phyloP scores from a whole-genome alignment of 2,329 filamentous ascomycete species.

The Fulvia fulva region DNA sequence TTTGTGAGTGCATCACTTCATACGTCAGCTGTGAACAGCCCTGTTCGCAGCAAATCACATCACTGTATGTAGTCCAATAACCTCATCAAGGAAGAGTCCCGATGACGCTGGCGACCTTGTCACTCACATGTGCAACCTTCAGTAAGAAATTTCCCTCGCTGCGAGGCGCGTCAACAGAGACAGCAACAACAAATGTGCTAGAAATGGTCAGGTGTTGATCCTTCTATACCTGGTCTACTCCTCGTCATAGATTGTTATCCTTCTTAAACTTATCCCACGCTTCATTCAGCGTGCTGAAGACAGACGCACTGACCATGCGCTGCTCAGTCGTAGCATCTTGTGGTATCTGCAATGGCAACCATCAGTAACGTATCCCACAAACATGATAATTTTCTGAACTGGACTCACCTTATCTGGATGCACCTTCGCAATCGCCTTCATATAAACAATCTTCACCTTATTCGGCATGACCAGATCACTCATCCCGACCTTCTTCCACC shows the following conservation, averaged over 20 bases:
- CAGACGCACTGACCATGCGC: constrained; percentile 62
- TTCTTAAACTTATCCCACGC: constrained; percentile 66
- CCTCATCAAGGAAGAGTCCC: too few relatives aligned
- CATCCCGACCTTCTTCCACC: constrained; percentile 96
- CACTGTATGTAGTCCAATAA: too few relatives aligned
- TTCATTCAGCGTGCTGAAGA: constrained; percentile 63
- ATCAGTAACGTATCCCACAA: background rate
- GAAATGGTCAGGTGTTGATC: too few relatives aligned
- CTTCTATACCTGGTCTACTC: background rate
- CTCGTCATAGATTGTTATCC: constrained; percentile 53
- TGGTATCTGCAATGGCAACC: constrained; percentile 50
- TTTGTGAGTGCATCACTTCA: too few relatives aligned
- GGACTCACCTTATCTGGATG: constrained; percentile 91
- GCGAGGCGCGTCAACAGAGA: too few relatives aligned
- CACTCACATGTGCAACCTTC: too few relatives aligned
- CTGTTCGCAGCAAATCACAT: too few relatives aligned
- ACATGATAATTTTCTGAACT: background rate
- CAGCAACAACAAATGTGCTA: too few relatives aligned
- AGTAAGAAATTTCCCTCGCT: too few relatives aligned
- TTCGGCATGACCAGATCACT: constrained; percentile 87
- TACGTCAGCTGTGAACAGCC: too few relatives aligned
- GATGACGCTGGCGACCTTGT: too few relatives aligned
- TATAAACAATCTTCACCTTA: constrained; percentile 96
- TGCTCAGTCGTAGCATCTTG: constrained; percentile 63
- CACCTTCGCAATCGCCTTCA: constrained; percentile 98